Conservation (phyloP, 2,329 filamentous ascomycete species). For the Kalmusia sp. region DNA sequence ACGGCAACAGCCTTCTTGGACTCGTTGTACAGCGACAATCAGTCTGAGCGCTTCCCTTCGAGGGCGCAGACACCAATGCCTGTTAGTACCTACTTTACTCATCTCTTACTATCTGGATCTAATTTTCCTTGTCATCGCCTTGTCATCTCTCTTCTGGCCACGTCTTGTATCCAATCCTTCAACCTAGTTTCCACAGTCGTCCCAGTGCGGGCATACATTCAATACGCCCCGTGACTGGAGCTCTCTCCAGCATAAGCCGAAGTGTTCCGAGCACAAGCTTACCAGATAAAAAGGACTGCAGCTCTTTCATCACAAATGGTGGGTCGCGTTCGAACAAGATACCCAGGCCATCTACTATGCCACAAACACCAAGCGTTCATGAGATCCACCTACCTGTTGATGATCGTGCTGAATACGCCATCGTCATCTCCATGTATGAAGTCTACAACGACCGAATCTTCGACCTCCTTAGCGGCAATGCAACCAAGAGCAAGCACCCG, state of each 20-base stretch:
- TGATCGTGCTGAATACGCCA: slow-evolving; percentile 77
- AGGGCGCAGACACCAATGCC: slow-evolving; percentile 56
- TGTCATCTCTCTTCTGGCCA: slow-evolving; percentile 16
- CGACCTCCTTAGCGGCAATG: slow-evolving; percentile 76
- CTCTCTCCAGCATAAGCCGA: slow-evolving; percentile 31
- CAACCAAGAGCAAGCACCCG: slow-evolving; percentile 61
- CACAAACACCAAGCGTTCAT: slow-evolving; percentile 77
- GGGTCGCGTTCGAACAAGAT: slow-evolving; percentile 62
- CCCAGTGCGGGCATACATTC: slow-evolving; percentile 28
- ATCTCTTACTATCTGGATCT: slow-evolving; percentile 14
- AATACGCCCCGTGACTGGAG: slow-evolving; percentile 43
- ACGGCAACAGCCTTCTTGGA: slow-evolving; percentile 81
- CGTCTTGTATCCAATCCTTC: slow-evolving; percentile 30
- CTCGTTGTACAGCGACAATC: slow-evolving; percentile 73
- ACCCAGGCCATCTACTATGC: slow-evolving; percentile 73
- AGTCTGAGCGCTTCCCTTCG: slow-evolving; percentile 58
- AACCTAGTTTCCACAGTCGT: slow-evolving; percentile 23
- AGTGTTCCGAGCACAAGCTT: slow-evolving; percentile 34
- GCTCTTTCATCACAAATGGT: slow-evolving; percentile 64
- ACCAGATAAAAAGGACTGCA: slow-evolving; percentile 58
- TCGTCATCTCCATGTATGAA: slow-evolving; percentile 97
- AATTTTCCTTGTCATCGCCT: slow-evolving; percentile 21
- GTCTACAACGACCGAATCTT: slow-evolving; percentile 99
- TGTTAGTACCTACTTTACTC: slow-evolving; percentile 42
- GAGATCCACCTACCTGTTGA: slow-evolving; percentile 72